Conservation (phyloP, 1,139 yeast genomes). For the Scheffersomyces segobiensis region DNA sequence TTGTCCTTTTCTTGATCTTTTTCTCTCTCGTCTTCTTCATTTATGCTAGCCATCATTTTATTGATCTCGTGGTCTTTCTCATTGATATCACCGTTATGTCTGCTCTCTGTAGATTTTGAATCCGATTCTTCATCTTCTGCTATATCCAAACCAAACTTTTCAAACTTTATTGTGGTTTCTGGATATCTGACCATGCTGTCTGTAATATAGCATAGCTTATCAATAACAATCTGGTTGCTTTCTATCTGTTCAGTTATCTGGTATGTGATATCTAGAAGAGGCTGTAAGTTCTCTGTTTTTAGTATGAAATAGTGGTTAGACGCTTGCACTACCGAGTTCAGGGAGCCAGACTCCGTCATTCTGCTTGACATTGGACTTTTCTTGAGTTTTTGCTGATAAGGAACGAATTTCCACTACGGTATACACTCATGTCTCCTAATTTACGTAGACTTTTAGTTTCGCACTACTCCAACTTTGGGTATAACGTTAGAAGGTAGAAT, state of each 20-base stretch:
- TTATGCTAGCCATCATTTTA: background rate
- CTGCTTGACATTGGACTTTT: background rate
- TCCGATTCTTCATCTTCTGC: background rate
- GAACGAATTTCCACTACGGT: background rate
- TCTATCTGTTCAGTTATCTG: slow-evolving; percentile 23
- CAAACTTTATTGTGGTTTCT: slow-evolving; percentile 4
- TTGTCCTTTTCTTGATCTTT: background rate
- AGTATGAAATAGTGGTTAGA: slow-evolving; percentile 22
- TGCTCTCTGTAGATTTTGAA: background rate
- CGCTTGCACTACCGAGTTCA: background rate
- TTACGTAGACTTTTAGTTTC: background rate
- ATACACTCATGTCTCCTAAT: too few relatives aligned
- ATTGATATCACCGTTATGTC: background rate
- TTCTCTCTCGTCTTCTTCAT: slow-evolving; percentile 3
- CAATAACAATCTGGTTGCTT: slow-evolving; percentile 25
- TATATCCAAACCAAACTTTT: background rate
- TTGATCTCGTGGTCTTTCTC: background rate
- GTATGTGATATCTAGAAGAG: slow-evolving; percentile 25
- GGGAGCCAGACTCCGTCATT: background rate
- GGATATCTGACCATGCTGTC: slow-evolving; percentile 27
- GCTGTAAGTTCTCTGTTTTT: slow-evolving; percentile 40
- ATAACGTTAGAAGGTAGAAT: too few relatives aligned
- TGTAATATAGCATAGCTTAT: slow-evolving; percentile 22
- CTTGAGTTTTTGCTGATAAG: background rate
- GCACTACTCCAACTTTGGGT: background rate